These are phyloP conservation scores for Thermochaetoides thermophila DNA, from an alignment of 495 filamentous ascomycete genomes.

Conservation along the genomic window DNA sequence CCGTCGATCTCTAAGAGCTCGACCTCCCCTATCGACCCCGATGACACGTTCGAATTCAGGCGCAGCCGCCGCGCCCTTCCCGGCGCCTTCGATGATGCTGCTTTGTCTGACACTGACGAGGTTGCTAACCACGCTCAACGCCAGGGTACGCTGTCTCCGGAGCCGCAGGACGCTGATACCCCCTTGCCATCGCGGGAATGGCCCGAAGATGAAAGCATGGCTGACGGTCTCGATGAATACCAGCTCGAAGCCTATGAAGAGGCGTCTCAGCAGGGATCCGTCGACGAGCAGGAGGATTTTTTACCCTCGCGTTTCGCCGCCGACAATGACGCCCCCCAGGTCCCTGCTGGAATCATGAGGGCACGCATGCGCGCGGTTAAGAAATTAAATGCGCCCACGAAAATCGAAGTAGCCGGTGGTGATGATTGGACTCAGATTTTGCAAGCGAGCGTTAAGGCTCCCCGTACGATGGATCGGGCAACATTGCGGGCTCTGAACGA, in stretches of 20 bases:
- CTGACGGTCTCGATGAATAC: slow-evolving; percentile 48
- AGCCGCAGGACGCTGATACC: slow-evolving; percentile 65
- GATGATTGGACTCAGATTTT: slow-evolving; percentile 83
- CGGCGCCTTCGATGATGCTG: slow-evolving; percentile 56
- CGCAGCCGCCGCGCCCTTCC: slow-evolving; percentile 51
- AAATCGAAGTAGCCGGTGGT: slow-evolving; percentile 39
- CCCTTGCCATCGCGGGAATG: slow-evolving; percentile 48
- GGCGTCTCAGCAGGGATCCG: slow-evolving; percentile 14
- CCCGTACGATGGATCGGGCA: slow-evolving; percentile 60
- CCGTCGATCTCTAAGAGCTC: slow-evolving; percentile 10
- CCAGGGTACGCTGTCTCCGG: slow-evolving; percentile 83
- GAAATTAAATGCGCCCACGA: slow-evolving; percentile 42
- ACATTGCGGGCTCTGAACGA: slow-evolving; percentile 35
- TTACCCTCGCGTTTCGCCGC: slow-evolving; percentile 16
- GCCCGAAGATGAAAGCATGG: slow-evolving; percentile 43
- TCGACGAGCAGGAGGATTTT: slow-evolving; percentile 33
- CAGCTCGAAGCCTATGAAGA: slow-evolving; percentile 19
- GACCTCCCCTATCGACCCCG: slow-evolving; percentile 34
- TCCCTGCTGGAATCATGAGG: slow-evolving; percentile 38
- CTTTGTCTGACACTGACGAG: slow-evolving; percentile 34
- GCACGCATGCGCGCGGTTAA: slow-evolving; percentile 41
- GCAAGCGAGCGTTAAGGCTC: slow-evolving; percentile 79
- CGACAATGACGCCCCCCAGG: slow-evolving; percentile 22
- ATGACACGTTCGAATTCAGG: slow-evolving; percentile 75
- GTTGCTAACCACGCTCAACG: slow-evolving; percentile 22